Evolutionary conservation across 202 grass and related monocot species (phyloP), one percentile per base, ranked within the genome.

Genomic region (Digitaria exilis): DNA sequence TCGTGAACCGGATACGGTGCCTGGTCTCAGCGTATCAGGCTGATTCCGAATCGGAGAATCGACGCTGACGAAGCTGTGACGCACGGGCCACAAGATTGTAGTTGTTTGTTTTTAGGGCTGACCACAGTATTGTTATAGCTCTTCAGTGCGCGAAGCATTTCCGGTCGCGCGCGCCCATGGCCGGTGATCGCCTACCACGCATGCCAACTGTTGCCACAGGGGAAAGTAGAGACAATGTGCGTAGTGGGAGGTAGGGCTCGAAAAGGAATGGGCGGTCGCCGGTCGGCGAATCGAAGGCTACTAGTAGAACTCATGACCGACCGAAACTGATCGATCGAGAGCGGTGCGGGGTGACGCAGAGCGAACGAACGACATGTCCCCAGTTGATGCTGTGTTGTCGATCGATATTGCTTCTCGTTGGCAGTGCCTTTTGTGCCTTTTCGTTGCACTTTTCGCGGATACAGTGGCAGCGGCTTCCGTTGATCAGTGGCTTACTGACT

Each of bases 341-440:
- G 43, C 44, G 30, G 42, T 6, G 25, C 18, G 44, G 8, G 70
- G 61, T 19, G 76, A 49, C 57, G 65, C 59, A 35, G n/a, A 16
- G 4, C 51, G 51, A 55, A n/a, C 39, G 9, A 39, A 80, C 25
- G 64, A n/a, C n/a, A n/a, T n/a, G n/a, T n/a, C n/a, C n/a, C n/a
- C 37, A 82, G 72, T 71, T 71, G 63, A 82, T 39, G 37, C 2
- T 39, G 37, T 65, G 42, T 26, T 24, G 62, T n/a, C 65, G 78
- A 31, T n/a, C n/a, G n/a, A n/a, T n/a, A n/a, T 69, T 24, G n/a
- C 3, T 26, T 28, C 60, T 28, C 60, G 13, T 18, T 63, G 60
- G 30, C 13, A 2, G 32, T 30, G 81, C 24, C 34, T 45, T 18
- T 14, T 63, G n/a, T 28, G 15, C 28, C 1, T 32, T 43, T 60